Conservation (phyloP, 164 flowering plant species). For the Nymphaea thermarum region DNA sequence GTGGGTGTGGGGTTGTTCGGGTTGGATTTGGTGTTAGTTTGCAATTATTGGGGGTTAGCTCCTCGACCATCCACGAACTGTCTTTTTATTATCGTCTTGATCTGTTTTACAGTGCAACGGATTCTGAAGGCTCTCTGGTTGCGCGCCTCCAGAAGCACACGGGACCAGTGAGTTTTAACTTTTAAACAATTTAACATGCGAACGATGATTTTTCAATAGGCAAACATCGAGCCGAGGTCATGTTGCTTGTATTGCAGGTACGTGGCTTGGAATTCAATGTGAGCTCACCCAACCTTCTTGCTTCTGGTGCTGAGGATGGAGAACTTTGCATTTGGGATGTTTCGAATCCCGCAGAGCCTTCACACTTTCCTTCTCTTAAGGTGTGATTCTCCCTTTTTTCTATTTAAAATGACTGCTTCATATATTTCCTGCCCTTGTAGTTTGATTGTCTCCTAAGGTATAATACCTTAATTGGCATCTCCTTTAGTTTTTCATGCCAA, state of each 20-base stretch:
- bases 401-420: neutral
- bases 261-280: conserved; percentile 87
- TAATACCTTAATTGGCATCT: neutral
- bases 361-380: conserved; percentile 74
- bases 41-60: too few species aligned
- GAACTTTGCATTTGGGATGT: conserved; percentile 96
- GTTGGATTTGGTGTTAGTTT: too few species aligned
- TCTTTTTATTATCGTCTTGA: neutral
- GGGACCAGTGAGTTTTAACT: conserved; percentile 65
- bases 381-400: conserved; percentile 16
- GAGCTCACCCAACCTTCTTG: conserved; percentile 62
- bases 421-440: neutral
- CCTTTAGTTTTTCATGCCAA: too few species aligned
- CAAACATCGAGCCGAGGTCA: neutral
- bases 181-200: neutral
- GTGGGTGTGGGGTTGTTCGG: too few species aligned
- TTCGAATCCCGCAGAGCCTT: conserved; percentile 56
- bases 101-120: conserved; percentile 26
- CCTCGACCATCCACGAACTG: too few species aligned
- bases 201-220: neutral
- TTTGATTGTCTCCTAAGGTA: neutral
- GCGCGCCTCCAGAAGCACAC: conserved; percentile 57
- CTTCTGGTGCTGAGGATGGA: conserved; percentile 97
- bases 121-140: conserved; percentile 43
- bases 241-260: conserved; percentile 31